Evolutionary conservation across 371 early-diverging fungal genomes (phyloP), one percentile per base, ranked within the genome.

Genomic region (Mucor plumbeus): DNA sequence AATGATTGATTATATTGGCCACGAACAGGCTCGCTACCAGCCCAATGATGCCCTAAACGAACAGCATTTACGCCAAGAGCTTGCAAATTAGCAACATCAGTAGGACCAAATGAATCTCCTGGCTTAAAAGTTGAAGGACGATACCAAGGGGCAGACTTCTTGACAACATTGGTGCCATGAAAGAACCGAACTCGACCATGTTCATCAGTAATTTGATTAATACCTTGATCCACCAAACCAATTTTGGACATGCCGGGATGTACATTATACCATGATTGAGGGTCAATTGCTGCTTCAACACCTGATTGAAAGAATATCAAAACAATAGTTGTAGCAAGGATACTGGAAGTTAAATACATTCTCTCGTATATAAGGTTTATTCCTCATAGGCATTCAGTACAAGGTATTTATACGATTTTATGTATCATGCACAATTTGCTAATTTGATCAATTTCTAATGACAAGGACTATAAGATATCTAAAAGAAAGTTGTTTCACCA

Each of bases 21-120:
- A 10, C 85, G 80, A 8, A 73, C 79, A 38, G 88, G 88, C 54
- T 87, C 88, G 34, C 78, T 82, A 21, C 88, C 88, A 21, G 88
- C 83, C 88, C 88, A 87, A 60, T 83, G 82, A 33, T 54, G 69
- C 56, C 81, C 80, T 11, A 85, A 70, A 48, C 84, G 82, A 59
- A 84, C 77, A 0, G 71, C 79, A 64, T 84, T 86, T 33, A 85
- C 74, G 21, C 82, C 81, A 47, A 81, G 50, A 7, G 71, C 62
- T 63, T 74, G 74, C 39, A 86, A 58, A 14, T 79, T 72, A 21
- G 79, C 73, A 33, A 86, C 78, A 61, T 86, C 87, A 53, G 73
- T 70, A n/a, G 72, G 75, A 11, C 79, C 84, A 70, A 86, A 79
- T 2, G 87, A 86, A 50, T 73, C 67, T 15, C 71, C 69, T 21